These are phyloP conservation scores for Melastoma malabathricum DNA, from an alignment of 345 rosid species.

Conservation along the genomic window DNA sequence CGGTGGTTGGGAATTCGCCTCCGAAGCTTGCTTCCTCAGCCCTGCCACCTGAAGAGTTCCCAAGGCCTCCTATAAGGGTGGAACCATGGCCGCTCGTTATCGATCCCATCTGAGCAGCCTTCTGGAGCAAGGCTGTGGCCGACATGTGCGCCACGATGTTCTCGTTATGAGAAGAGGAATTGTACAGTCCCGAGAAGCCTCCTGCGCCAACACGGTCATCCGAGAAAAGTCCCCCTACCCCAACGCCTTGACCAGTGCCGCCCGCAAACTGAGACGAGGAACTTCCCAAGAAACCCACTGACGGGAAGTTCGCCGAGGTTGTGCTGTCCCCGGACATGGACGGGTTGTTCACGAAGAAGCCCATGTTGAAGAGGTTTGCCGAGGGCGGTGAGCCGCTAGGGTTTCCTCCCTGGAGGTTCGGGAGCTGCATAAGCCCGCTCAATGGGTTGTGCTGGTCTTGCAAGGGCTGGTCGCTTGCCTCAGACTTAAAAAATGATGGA, in stretches of 20 bases:
- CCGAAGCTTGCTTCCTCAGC: too few relatives aligned
- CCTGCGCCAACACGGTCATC: constrained; percentile 18
- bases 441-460: constrained; percentile 31
- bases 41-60: constrained; percentile 22
- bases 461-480: constrained; percentile 16
- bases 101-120: constrained; percentile 84
- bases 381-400: constrained; percentile 7
- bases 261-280: constrained; percentile 6
- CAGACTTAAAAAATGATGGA: constrained; percentile 25
- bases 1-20: constrained; percentile 2
- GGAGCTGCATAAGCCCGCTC: constrained; percentile 38
- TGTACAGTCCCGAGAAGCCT: constrained; percentile 28
- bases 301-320: constrained; percentile 5
- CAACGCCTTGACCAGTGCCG: constrained; percentile 6
- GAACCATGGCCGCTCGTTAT: constrained; percentile 33
- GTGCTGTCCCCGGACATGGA: constrained; percentile 14
- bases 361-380: constrained; percentile 38
- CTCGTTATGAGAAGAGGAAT: constrained; percentile 25
- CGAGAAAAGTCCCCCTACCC: constrained; percentile 16
- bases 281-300: constrained; percentile 12
- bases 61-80: constrained; percentile 37
- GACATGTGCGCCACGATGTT: constrained; percentile 39
- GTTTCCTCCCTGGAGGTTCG: constrained; percentile 23
- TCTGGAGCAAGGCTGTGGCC: constrained; percentile 74
- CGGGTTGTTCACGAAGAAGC: constrained; percentile 34